Conservation (phyloP, 768 basidiomycete species). For the Candolleomyces efflorescens region DNA sequence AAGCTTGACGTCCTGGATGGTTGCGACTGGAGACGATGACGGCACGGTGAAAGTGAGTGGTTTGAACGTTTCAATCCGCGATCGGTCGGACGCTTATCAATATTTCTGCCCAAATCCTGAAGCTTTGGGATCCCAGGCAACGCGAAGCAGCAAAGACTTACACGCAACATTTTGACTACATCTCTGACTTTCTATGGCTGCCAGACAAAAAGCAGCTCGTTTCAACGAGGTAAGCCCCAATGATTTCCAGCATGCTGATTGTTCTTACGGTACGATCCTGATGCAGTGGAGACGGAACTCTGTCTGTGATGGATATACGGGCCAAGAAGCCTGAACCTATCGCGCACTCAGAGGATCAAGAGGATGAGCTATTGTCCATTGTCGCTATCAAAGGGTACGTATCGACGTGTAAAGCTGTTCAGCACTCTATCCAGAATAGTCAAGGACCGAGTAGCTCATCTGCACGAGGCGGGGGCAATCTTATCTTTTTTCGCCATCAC, state of each 20-base stretch:
- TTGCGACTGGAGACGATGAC: slow-evolving; percentile 90
- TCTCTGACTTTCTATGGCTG: slow-evolving; percentile 87
- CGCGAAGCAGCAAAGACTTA: slow-evolving; percentile 61
- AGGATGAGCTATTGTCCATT: slow-evolving; percentile 88
- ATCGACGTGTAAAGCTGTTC: slow-evolving; percentile 6
- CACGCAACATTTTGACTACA: slow-evolving; percentile 90
- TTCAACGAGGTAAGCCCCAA: slow-evolving; percentile 72
- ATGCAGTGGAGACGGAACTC: slow-evolving; percentile 82
- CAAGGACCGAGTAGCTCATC: not conserved
- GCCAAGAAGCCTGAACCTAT: slow-evolving; percentile 74
- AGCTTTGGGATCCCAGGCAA: slow-evolving; percentile 91
- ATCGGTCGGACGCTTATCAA: not conserved
- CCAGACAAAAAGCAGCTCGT: slow-evolving; percentile 81
- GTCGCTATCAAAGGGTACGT: slow-evolving; percentile 78
- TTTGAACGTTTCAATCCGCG: not conserved
- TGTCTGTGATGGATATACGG: slow-evolving; percentile 89
- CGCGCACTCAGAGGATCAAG: slow-evolving; percentile 91
- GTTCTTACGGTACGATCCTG: slow-evolving; percentile 1
- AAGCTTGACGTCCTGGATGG: slow-evolving; percentile 59
- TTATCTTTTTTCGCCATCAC: not conserved
- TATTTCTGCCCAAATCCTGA: slow-evolving; percentile 4
- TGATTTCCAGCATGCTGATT: not conserved
- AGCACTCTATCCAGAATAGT: not conserved
- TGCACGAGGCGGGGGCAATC: not conserved
- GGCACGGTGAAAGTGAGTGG: slow-evolving; percentile 83